Evolutionary conservation across 2,329 filamentous ascomycete species (phyloP).

Genomic region (Emericellopsis cladophorae): DNA sequence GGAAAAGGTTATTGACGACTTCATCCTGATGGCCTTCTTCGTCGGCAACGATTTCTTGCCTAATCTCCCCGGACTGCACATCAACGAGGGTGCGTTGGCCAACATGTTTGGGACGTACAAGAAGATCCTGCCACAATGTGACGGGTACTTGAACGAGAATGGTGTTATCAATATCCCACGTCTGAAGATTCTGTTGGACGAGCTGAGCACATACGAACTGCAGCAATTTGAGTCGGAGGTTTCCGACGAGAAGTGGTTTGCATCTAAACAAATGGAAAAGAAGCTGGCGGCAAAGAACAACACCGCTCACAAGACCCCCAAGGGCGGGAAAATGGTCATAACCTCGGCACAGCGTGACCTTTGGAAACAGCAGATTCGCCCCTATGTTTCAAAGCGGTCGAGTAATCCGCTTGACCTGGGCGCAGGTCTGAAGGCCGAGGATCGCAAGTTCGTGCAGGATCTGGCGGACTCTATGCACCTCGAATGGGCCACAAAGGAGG

Average conservation of each 20-base stretch:
- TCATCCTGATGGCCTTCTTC: conserved; percentile 99
- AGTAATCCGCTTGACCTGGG: conserved; percentile 60
- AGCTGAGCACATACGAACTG: conserved; percentile 79
- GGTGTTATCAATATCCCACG: conserved; percentile 83
- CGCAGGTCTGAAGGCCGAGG: conserved; percentile 59
- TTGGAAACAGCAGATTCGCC: conserved; percentile 69
- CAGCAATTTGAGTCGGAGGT: conserved; percentile 89
- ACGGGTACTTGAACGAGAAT: conserved; percentile 92
- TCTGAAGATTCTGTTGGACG: conserved; percentile 64
- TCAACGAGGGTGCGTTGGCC: conserved; percentile 93
- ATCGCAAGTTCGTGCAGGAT: conserved; percentile 88
- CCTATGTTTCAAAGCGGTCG: conserved; percentile 62
- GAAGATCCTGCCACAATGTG: conserved; percentile 69
- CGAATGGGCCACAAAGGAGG: conserved; percentile 44
- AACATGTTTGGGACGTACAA: conserved; percentile 99
- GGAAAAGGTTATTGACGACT: conserved; percentile 96
- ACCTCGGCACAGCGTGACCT: conserved; percentile 70
- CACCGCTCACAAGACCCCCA: conserved; percentile 29
- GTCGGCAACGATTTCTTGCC: conserved; percentile 98
- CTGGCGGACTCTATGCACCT: conserved; percentile 53
- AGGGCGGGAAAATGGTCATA: conserved; percentile 54
- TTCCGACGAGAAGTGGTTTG: conserved; percentile 83
- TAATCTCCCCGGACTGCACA: conserved; percentile 89
- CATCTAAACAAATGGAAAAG: conserved; percentile 66
- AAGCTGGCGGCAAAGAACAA: conserved; percentile 36